A percentile compares a stretch with the other conserved stretches of the same genome.
phyloP scores from a whole-genome alignment of 164 flowering plant species.

The Tetracentron sinense region DNA sequence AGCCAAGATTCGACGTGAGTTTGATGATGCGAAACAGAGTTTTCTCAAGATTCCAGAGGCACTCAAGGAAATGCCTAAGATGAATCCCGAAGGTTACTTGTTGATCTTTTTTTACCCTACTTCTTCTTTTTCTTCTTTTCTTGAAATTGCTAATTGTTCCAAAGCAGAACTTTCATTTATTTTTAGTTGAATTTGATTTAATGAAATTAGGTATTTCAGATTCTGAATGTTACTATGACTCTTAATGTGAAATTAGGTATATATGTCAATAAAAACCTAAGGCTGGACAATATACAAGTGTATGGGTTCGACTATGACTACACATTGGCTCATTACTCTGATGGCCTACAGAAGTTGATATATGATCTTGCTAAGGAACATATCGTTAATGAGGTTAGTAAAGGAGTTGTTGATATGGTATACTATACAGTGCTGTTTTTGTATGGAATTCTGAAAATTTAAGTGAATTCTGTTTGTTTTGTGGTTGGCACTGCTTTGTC shows the following conservation, averaged over 20 bases:
- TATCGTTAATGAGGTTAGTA: slow-evolving; percentile 84
- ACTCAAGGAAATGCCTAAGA: slow-evolving; percentile 66
- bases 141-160: background rate
- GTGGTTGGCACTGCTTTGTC: slow-evolving; percentile 20
- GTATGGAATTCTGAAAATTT: background rate
- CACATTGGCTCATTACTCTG: slow-evolving; percentile 91
- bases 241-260: slow-evolving; percentile 48
- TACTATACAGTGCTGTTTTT: background rate
- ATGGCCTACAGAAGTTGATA: slow-evolving; percentile 69
- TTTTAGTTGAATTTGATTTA: slow-evolving; percentile 3
- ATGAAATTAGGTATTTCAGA: background rate
- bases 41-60: slow-evolving; percentile 73
- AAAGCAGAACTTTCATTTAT: background rate
- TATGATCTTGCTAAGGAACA: slow-evolving; percentile 87
- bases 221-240: background rate
- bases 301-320: slow-evolving; percentile 94
- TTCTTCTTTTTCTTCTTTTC: background rate
- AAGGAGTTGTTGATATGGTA: background rate
- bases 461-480: slow-evolving; percentile 9
- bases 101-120: background rate
- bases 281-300: slow-evolving; percentile 76
- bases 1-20: slow-evolving; percentile 43
- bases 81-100: slow-evolving; percentile 72
- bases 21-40: slow-evolving; percentile 50
- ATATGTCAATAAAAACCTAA: slow-evolving; percentile 80